A percentile compares a stretch with the other conserved stretches of the same genome.
Conservation (phyloP, 2,329 filamentous ascomycete genomes). For the Lasiodiplodia hormozganensis region DNA sequence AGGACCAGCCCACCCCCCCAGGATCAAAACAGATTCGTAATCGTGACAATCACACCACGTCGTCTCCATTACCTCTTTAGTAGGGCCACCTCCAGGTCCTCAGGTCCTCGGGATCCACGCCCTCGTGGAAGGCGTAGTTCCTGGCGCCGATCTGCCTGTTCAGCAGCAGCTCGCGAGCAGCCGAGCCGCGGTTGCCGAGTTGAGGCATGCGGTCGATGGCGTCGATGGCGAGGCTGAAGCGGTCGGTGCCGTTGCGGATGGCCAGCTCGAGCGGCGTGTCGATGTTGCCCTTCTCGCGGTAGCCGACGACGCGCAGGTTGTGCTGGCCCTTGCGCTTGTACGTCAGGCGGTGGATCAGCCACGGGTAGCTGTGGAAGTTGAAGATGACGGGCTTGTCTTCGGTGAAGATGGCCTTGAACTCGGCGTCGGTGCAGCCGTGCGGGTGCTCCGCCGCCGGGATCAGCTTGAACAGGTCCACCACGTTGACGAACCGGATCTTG, state of each 20-base stretch:
- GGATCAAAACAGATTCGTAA: not conserved
- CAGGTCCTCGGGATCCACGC: slow-evolving; percentile 71
- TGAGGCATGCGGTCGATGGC: slow-evolving; percentile 72
- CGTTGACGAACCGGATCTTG: slow-evolving; percentile 80
- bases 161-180: slow-evolving; percentile 68
- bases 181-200: slow-evolving; percentile 68
- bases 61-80: not conserved
- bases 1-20: not conserved
- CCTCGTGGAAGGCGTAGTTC: slow-evolving; percentile 70
- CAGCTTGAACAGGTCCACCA: slow-evolving; percentile 81
- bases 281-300: slow-evolving; percentile 85
- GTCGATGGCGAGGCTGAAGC: slow-evolving; percentile 78
- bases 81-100: slow-evolving; percentile 72
- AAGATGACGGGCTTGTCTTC: slow-evolving; percentile 76
- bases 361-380: slow-evolving; percentile 86
- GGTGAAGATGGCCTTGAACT: slow-evolving; percentile 76
- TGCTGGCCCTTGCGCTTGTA: slow-evolving; percentile 74
- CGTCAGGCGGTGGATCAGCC: slow-evolving; percentile 77
- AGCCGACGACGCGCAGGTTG: slow-evolving; percentile 77
- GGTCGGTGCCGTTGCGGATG: slow-evolving; percentile 78
- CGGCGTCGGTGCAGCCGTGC: slow-evolving; percentile 71
- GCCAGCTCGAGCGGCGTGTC: slow-evolving; percentile 81
- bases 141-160: slow-evolving; percentile 69
- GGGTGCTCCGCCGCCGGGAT: slow-evolving; percentile 74
- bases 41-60: not conserved